Conservation (phyloP, 2,329 filamentous ascomycete genomes). For the Neonectria neomacrospora region DNA sequence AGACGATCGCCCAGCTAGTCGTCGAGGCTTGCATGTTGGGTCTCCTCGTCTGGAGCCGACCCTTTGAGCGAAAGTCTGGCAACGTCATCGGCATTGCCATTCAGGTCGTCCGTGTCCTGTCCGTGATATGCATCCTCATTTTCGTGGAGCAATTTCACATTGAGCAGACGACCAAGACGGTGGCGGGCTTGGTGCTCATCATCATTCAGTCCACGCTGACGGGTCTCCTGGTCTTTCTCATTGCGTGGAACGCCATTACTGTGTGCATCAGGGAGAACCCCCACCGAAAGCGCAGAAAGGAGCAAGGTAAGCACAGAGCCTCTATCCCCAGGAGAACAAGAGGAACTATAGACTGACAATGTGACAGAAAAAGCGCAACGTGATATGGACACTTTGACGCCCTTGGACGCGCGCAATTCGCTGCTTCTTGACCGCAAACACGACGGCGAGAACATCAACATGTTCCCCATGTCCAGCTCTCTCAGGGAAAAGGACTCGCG, state of each 20-base stretch:
- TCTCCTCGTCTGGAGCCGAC: conserved; percentile 84
- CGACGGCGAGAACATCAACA: conserved; percentile 51
- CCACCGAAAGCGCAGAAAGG: conserved; percentile 87
- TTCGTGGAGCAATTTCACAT: conserved; percentile 95
- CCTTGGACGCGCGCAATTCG: conserved; percentile 87
- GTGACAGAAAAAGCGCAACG: conserved; percentile 78
- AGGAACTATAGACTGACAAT: conserved; percentile 40
- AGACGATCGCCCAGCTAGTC: conserved; percentile 81
- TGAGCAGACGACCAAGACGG: conserved; percentile 89
- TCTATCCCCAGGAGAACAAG: conserved; percentile 5
- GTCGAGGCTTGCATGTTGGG: conserved; percentile 84
- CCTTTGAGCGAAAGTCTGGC: conserved; percentile 86
- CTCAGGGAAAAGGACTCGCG: conserved; percentile 49
- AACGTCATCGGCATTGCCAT: conserved; percentile 96
- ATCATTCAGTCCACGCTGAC: conserved; percentile 90
- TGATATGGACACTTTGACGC: conserved; percentile 84
- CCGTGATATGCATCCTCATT: conserved; percentile 87
- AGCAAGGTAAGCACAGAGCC: conserved; percentile 74
- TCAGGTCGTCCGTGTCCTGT: conserved; percentile 87
- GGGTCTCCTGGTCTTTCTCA: conserved; percentile 84
- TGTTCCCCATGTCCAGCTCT: conserved; percentile 57
- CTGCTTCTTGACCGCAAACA: conserved; percentile 74
- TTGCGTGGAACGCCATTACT: conserved; percentile 88
- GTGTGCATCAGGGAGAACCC: conserved; percentile 88
- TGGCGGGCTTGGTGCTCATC: conserved; percentile 92